phyloP scores from a whole-genome alignment of 1,139 yeast species.

The Taphrina pruni region DNA sequence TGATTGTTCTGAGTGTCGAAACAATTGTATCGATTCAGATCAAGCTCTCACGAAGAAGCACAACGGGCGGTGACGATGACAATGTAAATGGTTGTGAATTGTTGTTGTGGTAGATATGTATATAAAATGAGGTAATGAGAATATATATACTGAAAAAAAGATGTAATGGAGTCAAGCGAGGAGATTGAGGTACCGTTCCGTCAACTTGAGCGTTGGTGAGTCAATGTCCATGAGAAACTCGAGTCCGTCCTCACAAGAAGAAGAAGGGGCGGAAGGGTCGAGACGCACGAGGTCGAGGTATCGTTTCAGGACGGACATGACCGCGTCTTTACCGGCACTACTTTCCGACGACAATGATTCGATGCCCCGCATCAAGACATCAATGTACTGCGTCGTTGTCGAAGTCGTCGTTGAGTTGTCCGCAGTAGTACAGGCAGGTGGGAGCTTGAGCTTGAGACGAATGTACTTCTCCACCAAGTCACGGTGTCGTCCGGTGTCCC shows the following conservation, averaged over 20 bases:
- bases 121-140: not conserved
- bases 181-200: slow-evolving; percentile 3
- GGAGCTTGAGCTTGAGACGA: not conserved
- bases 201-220: not conserved
- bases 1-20: too few relatives aligned
- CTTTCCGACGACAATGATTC: not conserved
- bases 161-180: not conserved
- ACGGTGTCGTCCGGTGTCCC: not conserved
- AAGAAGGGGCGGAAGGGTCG: not conserved
- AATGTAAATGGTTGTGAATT: not conserved
- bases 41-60: too few relatives aligned
- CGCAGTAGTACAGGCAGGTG: not conserved
- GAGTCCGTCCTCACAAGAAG: not conserved
- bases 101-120: not conserved
- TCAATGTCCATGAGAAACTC: slow-evolving; percentile 11
- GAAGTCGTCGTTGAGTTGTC: too few relatives aligned
- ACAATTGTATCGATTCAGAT: too few relatives aligned
- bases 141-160: not conserved
- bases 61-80: not conserved
- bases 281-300: not conserved
- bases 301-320: not conserved
- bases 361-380: not conserved
- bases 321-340: not conserved
- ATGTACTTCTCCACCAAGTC: slow-evolving; percentile 3
- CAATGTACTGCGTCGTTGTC: not conserved